Evolutionary conservation across 202 grass and related monocot genomes (phyloP).

Genomic region (Digitaria exilis): DNA sequence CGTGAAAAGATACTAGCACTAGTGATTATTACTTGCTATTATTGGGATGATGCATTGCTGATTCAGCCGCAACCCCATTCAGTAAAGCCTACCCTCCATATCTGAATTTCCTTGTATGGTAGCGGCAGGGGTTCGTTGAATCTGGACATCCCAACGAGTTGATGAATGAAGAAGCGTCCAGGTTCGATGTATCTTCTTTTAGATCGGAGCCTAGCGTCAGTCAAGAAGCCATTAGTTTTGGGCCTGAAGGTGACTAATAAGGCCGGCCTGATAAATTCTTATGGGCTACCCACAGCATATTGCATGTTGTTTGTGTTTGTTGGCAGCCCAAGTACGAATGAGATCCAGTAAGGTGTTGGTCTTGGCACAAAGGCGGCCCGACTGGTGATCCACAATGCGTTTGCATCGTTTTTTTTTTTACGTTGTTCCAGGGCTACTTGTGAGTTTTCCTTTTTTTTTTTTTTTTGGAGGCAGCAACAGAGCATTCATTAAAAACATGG

Average conservation of each 20-base stretch:
- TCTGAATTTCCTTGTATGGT: background rate
- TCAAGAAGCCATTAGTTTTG: background rate
- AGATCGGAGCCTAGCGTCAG: background rate
- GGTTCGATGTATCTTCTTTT: conserved; percentile 27
- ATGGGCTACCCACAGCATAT: no score
- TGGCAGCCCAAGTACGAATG: no score
- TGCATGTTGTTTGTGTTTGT: no score
- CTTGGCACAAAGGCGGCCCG: no score
- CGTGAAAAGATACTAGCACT: no score
- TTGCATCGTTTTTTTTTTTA: no score
- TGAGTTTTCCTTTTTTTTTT: no score
- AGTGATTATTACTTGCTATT: background rate
- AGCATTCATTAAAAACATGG: no score
- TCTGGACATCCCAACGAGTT: background rate
- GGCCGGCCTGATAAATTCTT: background rate
- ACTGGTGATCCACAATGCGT: no score
- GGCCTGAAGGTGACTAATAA: background rate
- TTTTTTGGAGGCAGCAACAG: no score
- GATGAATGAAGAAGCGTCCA: background rate
- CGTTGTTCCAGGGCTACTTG: no score
- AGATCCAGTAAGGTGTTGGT: no score
- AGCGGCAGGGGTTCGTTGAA: conserved; percentile 4
- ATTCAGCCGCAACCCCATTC: background rate
- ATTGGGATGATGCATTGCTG: background rate
- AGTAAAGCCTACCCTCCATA: background rate